Evolutionary conservation across 1,284 basidiomycete genomes (phyloP), one percentile per base, ranked within the genome.

Genomic region (Pseudozyma tsukubaensis): DNA sequence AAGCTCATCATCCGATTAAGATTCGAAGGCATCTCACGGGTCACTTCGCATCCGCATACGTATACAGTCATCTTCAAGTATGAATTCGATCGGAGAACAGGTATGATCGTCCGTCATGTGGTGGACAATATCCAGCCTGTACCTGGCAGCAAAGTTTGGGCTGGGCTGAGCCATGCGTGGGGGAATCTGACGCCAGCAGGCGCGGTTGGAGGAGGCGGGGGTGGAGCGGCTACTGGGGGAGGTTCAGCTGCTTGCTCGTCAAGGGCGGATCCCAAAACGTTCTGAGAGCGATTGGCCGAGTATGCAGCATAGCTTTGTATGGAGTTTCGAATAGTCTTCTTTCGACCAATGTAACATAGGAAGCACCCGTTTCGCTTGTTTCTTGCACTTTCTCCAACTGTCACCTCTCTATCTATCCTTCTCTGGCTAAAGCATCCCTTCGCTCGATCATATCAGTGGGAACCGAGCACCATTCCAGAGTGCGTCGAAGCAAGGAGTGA

Each of bases 121-220:
- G 81, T 84, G 16, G 81, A 83, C 59, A 72, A 78, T 37, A 81
- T 84, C 48, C 74, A 81, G 71, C 83, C 83, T 8, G 73, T 77
- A 8, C 79, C 80, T 0, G 79, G 79, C 4, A 75, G 72, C 49
- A 78, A 75, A 40, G 68, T 82, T 4, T 76, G 71, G 72, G 75
- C 68, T 7, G 72, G 69, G 3, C 51, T 76, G 11, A 67, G 50
- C 21, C 47, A 59, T 35, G 72, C 68, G 8, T 75, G 59, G 59
- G 72, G 63, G n/a, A 51, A 39, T 9, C 18, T 75, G 45, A 71
- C 59, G 16, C 72, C 68, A 24, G 56, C 43, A 0, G 71, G 24
- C 24, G 24, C 24, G 24, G 24, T 29, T 29, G 24, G 24, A 29
- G 24, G 24, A 3, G 24, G 24, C 6, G 24, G 60, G 7, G 63